A percentile compares a stretch with the other conserved stretches of the same genome.
phyloP scores from a whole-genome alignment of 176 grass and related monocot species.

The Saccharum spontaneum region DNA sequence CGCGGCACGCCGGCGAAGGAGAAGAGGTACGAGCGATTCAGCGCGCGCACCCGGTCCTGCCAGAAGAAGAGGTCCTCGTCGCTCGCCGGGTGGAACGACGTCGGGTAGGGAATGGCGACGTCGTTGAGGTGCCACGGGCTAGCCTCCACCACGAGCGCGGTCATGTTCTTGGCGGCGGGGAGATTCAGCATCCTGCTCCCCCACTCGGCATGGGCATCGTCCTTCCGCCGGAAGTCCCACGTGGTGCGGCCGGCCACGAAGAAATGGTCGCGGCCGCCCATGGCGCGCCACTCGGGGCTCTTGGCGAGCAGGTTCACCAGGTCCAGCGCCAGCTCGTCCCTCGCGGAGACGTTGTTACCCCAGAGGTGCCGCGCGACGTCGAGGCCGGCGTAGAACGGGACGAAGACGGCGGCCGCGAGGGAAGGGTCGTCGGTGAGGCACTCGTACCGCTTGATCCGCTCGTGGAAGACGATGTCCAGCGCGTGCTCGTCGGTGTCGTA shows the following conservation, averaged over 20 bases:
- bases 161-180: slow-evolving; percentile 71
- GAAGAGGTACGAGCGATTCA: slow-evolving; percentile 59
- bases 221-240: slow-evolving; percentile 70
- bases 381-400: slow-evolving; percentile 83
- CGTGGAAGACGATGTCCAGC: slow-evolving; percentile 82
- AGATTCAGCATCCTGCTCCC: slow-evolving; percentile 62
- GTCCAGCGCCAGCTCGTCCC: slow-evolving; percentile 59
- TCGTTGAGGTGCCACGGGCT: slow-evolving; percentile 79
- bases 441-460: slow-evolving; percentile 76
- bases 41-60: slow-evolving; percentile 51
- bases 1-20: slow-evolving; percentile 66
- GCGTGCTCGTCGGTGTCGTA: slow-evolving; percentile 65
- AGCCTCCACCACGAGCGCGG: slow-evolving; percentile 64
- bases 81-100: slow-evolving; percentile 66
- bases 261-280: slow-evolving; percentile 82
- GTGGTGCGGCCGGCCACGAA: slow-evolving; percentile 69
- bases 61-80: slow-evolving; percentile 56
- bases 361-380: slow-evolving; percentile 71
- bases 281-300: slow-evolving; percentile 59
- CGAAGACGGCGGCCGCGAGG: slow-evolving; percentile 61
- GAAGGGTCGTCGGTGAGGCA: slow-evolving; percentile 81
- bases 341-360: slow-evolving; percentile 34
- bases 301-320: slow-evolving; percentile 27
- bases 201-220: slow-evolving; percentile 44
- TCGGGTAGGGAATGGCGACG: slow-evolving; percentile 69